Evolutionary conservation across 306 rosid genomes (phyloP), one percentile per base, ranked within the genome.

Genomic region (Cicer chorassanicum): DNA sequence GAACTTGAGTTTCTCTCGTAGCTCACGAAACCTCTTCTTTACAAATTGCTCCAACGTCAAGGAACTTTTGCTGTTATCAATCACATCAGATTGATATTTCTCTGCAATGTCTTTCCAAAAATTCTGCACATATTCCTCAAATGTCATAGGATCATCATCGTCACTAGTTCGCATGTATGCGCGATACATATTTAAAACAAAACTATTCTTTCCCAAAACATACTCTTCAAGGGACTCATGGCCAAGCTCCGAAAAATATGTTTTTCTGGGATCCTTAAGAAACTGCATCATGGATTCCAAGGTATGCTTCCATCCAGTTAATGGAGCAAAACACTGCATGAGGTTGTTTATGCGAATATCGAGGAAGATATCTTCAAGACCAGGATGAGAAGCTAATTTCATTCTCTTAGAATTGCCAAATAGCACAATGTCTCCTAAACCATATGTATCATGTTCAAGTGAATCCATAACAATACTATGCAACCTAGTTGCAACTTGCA

Each of bases 371-470:
- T 83, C 76, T 0, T 0, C 8, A 19, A 83, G 76, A 6, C 76
- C 76, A 0, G 1, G 5, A 36, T 66, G 2, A 41, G 1, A 49
- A 3, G 50, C 79, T 1, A 79, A 0, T 14, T 75, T 79, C 84
- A 83, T 71, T 59, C 87, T 65, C 1, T 77, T 41, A 5, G 4
- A 34, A 15, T 83, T 79, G 1, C 87, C 87, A 8, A 70, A 70
- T 0, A 83, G 76, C 1, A 83, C 79, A 8, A 79, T 80, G 65
- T 83, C 87, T 6, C 84, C 87, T 0, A 80, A 14, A 3, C 84
- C 84, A 59, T 75, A 80, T 0, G 42, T 57, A 11, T 74, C 55
- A 63, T 12, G 13, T 44, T 66, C 64, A 5, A 71, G 51, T 0
- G 81, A 56, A 2, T 44, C 79, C 43, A 46, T 43, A 8, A 65